phyloP scores from a whole-genome alignment of 306 rosid species.

The Ormosia semicastrata region DNA sequence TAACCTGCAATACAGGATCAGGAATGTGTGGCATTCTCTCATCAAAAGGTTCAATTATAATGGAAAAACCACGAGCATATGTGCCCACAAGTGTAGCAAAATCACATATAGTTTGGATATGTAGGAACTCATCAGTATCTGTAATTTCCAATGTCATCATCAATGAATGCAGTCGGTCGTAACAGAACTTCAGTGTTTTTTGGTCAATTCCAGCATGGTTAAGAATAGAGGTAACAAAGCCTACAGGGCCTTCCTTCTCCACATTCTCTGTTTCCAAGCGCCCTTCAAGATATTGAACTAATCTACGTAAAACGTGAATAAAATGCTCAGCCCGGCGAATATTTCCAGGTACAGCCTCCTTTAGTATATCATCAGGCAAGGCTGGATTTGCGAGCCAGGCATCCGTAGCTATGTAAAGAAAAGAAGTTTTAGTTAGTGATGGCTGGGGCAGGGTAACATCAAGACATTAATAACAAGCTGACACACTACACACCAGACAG shows the following conservation, averaged over 20 bases:
- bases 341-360: conserved; percentile 99
- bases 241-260: conserved; percentile 81
- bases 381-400: conserved; percentile 93
- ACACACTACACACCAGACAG: conserved; percentile 55
- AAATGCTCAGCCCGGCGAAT: conserved; percentile 92
- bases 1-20: conserved; percentile 93
- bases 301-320: conserved; percentile 74
- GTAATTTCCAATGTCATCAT: conserved; percentile 93
- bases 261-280: conserved; percentile 90
- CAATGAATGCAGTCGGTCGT: conserved; percentile 93
- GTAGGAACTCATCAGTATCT: conserved; percentile 90
- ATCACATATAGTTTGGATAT: conserved; percentile 88
- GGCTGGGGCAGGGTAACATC: not conserved
- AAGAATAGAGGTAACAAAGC: conserved; percentile 63
- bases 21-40: conserved; percentile 99
- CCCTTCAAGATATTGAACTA: conserved; percentile 88
- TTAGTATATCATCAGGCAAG: conserved; percentile 88
- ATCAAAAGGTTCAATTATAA: conserved; percentile 90
- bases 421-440: conserved; percentile 19
- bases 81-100: conserved; percentile 98
- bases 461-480: conserved; percentile 4
- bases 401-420: conserved; percentile 59
- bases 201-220: conserved; percentile 93
- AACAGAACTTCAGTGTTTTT: conserved; percentile 86
- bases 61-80: conserved; percentile 85